Evolutionary conservation across 345 rosid species (phyloP).

Genomic region (Turnera subulata): DNA sequence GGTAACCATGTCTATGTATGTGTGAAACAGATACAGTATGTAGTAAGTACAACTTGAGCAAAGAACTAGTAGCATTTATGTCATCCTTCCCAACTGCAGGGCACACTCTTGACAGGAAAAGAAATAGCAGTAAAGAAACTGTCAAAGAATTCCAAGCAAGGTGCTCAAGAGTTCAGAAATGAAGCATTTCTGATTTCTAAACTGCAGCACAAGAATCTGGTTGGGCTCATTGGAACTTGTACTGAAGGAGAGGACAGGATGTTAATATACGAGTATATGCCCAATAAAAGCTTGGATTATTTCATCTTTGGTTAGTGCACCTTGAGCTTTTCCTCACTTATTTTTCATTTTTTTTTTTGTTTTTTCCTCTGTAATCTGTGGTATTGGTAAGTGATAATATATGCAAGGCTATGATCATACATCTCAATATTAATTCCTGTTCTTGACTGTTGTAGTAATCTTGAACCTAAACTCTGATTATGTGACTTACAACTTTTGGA

Average conservation of each 20-base stretch:
- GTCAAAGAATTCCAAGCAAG: conserved; percentile 35
- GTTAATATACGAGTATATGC: conserved; percentile 34
- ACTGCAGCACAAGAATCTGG: conserved; percentile 46
- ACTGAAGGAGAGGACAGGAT: conserved; percentile 29
- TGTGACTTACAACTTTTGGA: no score
- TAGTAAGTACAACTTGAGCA: no score
- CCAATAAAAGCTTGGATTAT: conserved; percentile 30
- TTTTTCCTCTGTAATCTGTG: no score
- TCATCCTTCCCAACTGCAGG: conserved; percentile 7
- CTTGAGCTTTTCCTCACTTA: no score
- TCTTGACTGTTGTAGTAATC: no score
- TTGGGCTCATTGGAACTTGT: conserved; percentile 37
- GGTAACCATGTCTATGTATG: no score
- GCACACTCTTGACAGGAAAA: conserved; percentile 22
- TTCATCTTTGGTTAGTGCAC: conserved; percentile 26
- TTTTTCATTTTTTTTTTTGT: no score
- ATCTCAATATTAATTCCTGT: no score
- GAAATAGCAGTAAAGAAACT: conserved; percentile 44
- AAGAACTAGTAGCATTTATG: no score
- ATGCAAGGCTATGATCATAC: no score
- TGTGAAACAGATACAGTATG: no score
- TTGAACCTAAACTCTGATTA: no score
- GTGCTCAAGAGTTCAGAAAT: conserved; percentile 32
- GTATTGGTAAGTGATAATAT: neutral
- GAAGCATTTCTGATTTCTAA: conserved; percentile 32